Conservation (phyloP, 2,329 filamentous ascomycete species). For the Cladophialophora exuberans region DNA sequence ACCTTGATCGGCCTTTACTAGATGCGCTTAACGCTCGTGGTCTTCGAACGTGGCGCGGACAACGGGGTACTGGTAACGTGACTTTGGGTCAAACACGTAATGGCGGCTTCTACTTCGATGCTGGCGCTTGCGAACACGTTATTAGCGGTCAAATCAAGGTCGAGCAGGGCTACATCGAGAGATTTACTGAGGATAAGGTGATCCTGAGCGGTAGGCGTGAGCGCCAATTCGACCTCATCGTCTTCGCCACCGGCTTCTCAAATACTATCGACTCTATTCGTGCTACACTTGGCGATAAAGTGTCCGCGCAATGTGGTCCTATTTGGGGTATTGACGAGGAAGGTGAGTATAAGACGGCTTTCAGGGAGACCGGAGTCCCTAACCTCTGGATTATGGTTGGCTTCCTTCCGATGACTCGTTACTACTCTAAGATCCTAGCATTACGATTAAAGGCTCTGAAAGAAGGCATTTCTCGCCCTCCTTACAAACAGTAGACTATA, state of each 20-base stretch:
- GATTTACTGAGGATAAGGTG: conserved; percentile 40
- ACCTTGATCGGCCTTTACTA: conserved; percentile 33
- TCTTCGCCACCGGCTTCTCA: conserved; percentile 37
- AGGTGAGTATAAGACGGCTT: conserved; percentile 38
- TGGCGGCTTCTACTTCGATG: conserved; percentile 39
- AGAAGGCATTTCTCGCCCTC: conserved; percentile 14
- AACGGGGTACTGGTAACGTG: conserved; percentile 39
- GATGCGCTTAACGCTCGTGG: conserved; percentile 36
- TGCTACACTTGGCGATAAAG: conserved; percentile 33
- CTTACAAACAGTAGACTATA: conserved; percentile 8
- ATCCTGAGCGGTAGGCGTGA: conserved; percentile 39
- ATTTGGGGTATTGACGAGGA: conserved; percentile 39
- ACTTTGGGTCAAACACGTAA: conserved; percentile 39
- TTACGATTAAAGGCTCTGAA: conserved; percentile 39
- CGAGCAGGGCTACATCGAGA: conserved; percentile 29
- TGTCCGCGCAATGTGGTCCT: conserved; percentile 32
- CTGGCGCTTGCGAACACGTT: conserved; percentile 38
- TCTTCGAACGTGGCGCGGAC: conserved; percentile 40
- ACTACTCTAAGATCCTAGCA: conserved; percentile 41
- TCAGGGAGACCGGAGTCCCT: conserved; percentile 39
- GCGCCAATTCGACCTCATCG: conserved; percentile 39
- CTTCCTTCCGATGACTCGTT: conserved; percentile 41
- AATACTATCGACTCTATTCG: conserved; percentile 35
- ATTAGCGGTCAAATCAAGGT: conserved; percentile 38
- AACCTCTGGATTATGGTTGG: conserved; percentile 46